Evolutionary conservation across 768 basidiomycete genomes (phyloP).

Genomic region (Leccinum aurantiacum): DNA sequence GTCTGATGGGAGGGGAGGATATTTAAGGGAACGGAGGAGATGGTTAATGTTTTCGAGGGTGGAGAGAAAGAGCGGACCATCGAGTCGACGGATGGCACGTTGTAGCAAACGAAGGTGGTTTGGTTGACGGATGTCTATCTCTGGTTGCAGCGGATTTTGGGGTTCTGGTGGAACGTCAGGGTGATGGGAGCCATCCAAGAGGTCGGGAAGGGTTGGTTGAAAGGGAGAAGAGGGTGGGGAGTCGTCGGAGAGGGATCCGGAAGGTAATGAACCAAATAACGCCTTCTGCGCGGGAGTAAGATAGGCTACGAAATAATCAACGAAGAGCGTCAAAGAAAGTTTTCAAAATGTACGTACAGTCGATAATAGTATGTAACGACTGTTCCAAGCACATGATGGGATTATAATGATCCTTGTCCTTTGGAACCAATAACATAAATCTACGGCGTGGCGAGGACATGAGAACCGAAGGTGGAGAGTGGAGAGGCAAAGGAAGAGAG

Average conservation of each 20-base stretch:
- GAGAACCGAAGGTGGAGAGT: neutral
- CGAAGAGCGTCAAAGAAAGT: constrained; percentile 1
- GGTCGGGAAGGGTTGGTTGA: constrained; percentile 33
- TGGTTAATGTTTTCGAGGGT: constrained; percentile 63
- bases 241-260: constrained; percentile 30
- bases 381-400: constrained; percentile 79
- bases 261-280: constrained; percentile 67
- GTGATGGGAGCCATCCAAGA: constrained; percentile 34
- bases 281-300: constrained; percentile 62
- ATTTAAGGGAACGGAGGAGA: constrained; percentile 63
- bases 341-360: constrained; percentile 49
- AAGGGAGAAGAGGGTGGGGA: constrained; percentile 36
- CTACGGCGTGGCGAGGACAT: constrained; percentile 34
- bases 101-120: constrained; percentile 61
- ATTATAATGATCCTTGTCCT: constrained; percentile 85
- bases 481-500: neutral
- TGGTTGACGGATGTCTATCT: constrained; percentile 12
- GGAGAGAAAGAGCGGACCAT: constrained; percentile 70
- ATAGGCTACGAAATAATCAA: constrained; percentile 48
- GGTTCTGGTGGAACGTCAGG: constrained; percentile 30
- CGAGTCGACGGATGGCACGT: constrained; percentile 63
- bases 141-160: constrained; percentile 22
- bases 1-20: constrained; percentile 56
- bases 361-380: constrained; percentile 68
- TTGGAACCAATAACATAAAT: constrained; percentile 75